These are phyloP conservation scores for Russula virescens DNA, from an alignment of 768 basidiomycete species.

Conservation along the genomic window DNA sequence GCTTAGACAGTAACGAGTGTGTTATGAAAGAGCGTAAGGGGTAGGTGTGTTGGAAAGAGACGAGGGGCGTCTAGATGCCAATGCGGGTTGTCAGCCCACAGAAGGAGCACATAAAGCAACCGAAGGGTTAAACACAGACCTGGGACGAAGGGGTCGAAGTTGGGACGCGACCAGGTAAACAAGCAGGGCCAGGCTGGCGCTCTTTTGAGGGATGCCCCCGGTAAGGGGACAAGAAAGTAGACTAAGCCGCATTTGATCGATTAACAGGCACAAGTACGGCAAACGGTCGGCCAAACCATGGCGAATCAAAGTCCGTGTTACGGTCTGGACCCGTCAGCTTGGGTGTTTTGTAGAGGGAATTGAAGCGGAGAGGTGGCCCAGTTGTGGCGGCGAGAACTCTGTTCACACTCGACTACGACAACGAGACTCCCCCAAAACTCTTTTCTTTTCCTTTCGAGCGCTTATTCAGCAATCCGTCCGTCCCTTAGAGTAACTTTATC, in stretches of 20 bases:
- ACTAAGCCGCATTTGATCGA: background rate
- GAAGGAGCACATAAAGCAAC: background rate
- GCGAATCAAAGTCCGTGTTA: background rate
- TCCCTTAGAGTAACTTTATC: too few species aligned
- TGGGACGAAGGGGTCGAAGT: background rate
- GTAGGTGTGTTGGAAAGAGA: background rate
- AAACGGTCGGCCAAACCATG: background rate
- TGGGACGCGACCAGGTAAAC: background rate
- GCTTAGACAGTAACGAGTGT: constrained; percentile 9
- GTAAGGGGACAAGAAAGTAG: background rate
- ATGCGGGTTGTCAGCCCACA: background rate
- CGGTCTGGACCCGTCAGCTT: background rate
- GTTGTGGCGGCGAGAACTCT: background rate
- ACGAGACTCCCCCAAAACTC: too few species aligned
- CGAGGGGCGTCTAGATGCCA: background rate
- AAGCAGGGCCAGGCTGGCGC: background rate
- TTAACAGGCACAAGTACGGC: background rate
- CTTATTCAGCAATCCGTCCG: background rate
- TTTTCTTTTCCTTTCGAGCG: too few species aligned
- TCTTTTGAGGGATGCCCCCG: background rate
- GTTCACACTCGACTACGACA: too few species aligned
- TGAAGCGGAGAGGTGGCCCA: constrained; percentile 21
- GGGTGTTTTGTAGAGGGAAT: constrained; percentile 18
- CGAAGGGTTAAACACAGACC: background rate
- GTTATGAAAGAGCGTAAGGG: constrained; percentile 11